Conservation (phyloP, 768 basidiomycete genomes). For the Lactarius sp. region DNA sequence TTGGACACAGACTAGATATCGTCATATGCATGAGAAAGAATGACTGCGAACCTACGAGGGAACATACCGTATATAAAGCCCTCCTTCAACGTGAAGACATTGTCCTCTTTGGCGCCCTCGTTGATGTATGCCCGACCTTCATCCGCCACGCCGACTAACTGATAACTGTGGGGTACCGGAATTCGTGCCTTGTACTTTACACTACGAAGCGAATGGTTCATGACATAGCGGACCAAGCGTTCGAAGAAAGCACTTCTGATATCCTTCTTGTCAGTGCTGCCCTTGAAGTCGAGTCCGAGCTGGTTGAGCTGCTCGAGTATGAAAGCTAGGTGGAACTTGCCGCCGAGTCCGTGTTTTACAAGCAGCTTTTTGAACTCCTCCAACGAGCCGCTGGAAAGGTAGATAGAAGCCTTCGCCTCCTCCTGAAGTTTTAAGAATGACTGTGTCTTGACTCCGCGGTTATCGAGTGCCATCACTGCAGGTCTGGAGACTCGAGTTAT, state of each 20-base stretch:
- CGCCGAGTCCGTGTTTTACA: constrained; percentile 42
- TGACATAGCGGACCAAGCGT: constrained; percentile 52
- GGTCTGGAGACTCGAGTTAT: constrained; percentile 39
- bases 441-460: constrained; percentile 50
- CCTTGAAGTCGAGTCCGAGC: constrained; percentile 46
- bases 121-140: constrained; percentile 45
- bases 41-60: background rate
- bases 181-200: constrained; percentile 77
- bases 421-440: constrained; percentile 38
- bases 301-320: constrained; percentile 48
- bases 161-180: constrained; percentile 58
- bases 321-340: constrained; percentile 44
- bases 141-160: constrained; percentile 78
- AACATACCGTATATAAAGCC: constrained; percentile 18
- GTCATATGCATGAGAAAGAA: background rate
- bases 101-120: constrained; percentile 5
- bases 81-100: constrained; percentile 12
- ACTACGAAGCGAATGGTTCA: constrained; percentile 60
- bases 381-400: constrained; percentile 56
- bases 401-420: constrained; percentile 48
- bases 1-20: constrained; percentile 20
- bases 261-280: constrained; percentile 32
- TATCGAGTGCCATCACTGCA: constrained; percentile 74
- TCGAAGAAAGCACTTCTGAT: constrained; percentile 54
- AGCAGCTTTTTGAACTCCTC: constrained; percentile 46